These are phyloP conservation scores for Pythium dissotocum DNA, from an alignment of 352 stramenopile genomes.

Conservation along the genomic window DNA sequence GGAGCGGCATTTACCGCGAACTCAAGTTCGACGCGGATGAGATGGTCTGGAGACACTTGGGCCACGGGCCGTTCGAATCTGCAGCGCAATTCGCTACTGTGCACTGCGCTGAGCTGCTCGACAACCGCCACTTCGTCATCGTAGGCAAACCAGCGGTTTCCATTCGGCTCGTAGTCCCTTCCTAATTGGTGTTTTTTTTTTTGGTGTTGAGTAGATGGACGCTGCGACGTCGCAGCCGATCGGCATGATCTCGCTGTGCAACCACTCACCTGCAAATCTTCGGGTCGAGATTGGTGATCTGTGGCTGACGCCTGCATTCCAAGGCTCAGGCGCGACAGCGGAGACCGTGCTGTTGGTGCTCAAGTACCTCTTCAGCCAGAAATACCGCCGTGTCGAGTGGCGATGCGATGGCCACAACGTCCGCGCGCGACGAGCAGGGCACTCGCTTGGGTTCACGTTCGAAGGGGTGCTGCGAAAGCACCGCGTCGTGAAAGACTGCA, in stretches of 20 bases:
- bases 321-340: slow-evolving; percentile 44
- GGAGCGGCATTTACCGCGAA: slow-evolving; percentile 61
- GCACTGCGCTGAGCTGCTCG: slow-evolving; percentile 38
- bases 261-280: slow-evolving; percentile 78
- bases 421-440: slow-evolving; percentile 68
- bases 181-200: not conserved
- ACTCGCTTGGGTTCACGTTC: slow-evolving; percentile 84
- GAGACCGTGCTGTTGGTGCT: slow-evolving; percentile 78
- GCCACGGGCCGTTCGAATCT: slow-evolving; percentile 56
- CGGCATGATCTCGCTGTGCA: slow-evolving; percentile 76
- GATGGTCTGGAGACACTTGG: slow-evolving; percentile 77
- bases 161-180: not conserved
- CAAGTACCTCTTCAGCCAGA: slow-evolving; percentile 62
- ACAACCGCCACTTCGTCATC: slow-evolving; percentile 66
- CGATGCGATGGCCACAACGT: slow-evolving; percentile 87
- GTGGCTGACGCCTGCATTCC: slow-evolving; percentile 83
- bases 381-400: slow-evolving; percentile 89
- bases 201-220: slow-evolving; percentile 40
- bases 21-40: slow-evolving; percentile 71
- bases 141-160: slow-evolving; percentile 4
- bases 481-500: slow-evolving; percentile 81
- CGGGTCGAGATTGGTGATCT: slow-evolving; percentile 76
- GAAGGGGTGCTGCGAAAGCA: slow-evolving; percentile 90
- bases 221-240: slow-evolving; percentile 47
- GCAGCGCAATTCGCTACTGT: slow-evolving; percentile 34